Evolutionary conservation across 1,284 basidiomycete species (phyloP).

Genomic region (Xanthoconium separans): DNA sequence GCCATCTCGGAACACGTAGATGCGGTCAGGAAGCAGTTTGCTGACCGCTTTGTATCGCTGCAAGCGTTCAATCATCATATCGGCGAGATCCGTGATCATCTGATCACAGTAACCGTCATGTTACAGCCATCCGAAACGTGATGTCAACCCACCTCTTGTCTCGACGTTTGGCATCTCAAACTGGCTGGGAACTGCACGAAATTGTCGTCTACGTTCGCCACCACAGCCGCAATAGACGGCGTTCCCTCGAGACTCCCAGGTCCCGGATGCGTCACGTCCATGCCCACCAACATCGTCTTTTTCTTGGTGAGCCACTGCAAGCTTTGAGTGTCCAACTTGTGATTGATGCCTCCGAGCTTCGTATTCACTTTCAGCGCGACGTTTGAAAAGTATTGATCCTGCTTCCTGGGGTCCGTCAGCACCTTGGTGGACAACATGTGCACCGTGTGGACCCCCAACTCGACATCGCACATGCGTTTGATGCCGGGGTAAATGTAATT

Average conservation of each 20-base stretch:
- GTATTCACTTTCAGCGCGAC: constrained; percentile 47
- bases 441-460: constrained; percentile 64
- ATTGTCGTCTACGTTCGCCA: constrained; percentile 63
- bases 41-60: constrained; percentile 53
- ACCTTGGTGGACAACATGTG: constrained; percentile 64
- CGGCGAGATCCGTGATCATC: constrained; percentile 65
- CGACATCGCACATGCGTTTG: constrained; percentile 70
- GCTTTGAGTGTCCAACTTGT: constrained; percentile 52
- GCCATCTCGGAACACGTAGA: constrained; percentile 61
- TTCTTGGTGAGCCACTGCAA: constrained; percentile 64
- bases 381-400: constrained; percentile 74
- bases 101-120: constrained; percentile 25
- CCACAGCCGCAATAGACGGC: constrained; percentile 76
- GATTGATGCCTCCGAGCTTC: constrained; percentile 78
- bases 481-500: constrained; percentile 74
- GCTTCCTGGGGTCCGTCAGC: constrained; percentile 48
- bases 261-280: constrained; percentile 73
- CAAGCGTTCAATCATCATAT: constrained; percentile 71
- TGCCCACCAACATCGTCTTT: constrained; percentile 76
- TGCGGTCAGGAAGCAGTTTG: constrained; percentile 54
- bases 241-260: constrained; percentile 60
- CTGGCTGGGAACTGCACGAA: constrained; percentile 75
- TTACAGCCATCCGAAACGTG: background rate
- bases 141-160: constrained; percentile 56
- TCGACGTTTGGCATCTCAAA: constrained; percentile 60